Evolutionary conservation across 495 filamentous ascomycete species (phyloP).

Genomic region (Pyrenopolyporus hunteri): DNA sequence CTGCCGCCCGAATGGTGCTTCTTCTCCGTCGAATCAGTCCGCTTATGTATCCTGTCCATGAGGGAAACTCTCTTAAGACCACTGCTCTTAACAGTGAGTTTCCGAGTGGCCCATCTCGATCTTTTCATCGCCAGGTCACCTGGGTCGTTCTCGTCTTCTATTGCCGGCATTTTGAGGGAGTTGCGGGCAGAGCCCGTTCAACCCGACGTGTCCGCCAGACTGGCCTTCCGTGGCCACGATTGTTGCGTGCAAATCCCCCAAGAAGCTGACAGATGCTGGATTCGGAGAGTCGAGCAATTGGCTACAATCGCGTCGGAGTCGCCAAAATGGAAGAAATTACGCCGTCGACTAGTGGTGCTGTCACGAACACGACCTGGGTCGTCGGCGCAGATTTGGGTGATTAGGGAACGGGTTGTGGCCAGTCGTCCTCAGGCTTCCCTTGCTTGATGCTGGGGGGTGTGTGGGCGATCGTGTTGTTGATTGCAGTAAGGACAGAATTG

Average conservation of each 20-base stretch:
- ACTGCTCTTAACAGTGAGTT: constrained; percentile 73
- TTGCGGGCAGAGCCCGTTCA: constrained; percentile 60
- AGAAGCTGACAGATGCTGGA: background rate
- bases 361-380: constrained; percentile 1
- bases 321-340: constrained; percentile 23
- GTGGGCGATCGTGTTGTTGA: constrained; percentile 42
- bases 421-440: constrained; percentile 19
- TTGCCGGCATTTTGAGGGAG: constrained; percentile 52
- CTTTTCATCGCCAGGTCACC: constrained; percentile 61
- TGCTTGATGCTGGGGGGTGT: constrained; percentile 30
- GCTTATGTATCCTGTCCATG: constrained; percentile 75
- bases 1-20: constrained; percentile 67
- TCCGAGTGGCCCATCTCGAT: constrained; percentile 93
- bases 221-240: constrained; percentile 46
- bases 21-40: constrained; percentile 68
- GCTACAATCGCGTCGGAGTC: constrained; percentile 21
- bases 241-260: constrained; percentile 3
- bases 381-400: constrained; percentile 25
- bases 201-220: constrained; percentile 53
- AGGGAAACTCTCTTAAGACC: constrained; percentile 83
- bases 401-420: constrained; percentile 19
- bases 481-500: constrained; percentile 40
- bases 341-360: constrained; percentile 15
- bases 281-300: constrained; percentile 27
- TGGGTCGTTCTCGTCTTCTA: constrained; percentile 48